Evolutionary conservation across 345 rosid genomes (phyloP).

Genomic region (Euphorbia peplus): DNA sequence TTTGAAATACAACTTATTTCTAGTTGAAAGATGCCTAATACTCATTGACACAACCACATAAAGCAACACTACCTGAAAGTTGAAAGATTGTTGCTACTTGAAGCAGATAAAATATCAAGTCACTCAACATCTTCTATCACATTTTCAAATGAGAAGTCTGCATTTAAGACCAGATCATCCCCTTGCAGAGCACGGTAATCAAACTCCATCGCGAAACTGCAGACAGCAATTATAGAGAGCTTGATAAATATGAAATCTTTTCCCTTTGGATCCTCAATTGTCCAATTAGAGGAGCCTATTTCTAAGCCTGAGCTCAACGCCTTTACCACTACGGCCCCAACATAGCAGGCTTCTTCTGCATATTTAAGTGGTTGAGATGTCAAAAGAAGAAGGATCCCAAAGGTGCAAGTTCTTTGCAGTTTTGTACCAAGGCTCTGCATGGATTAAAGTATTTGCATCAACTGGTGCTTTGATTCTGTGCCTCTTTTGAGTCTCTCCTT

Average conservation of each 20-base stretch:
- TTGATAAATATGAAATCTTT: conserved; percentile 50
- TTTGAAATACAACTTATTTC: not conserved
- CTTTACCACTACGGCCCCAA: conserved; percentile 57
- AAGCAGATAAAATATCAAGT: conserved; percentile 16
- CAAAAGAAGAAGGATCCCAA: conserved; percentile 76
- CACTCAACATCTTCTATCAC: conserved; percentile 33
- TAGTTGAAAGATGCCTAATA: too few species aligned
- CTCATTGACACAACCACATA: too few species aligned
- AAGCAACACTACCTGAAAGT: conserved; percentile 42
- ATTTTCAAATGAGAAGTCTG: conserved; percentile 47
- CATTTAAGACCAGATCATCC: conserved; percentile 55
- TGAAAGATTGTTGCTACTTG: conserved; percentile 24
- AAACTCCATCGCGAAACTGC: conserved; percentile 54
- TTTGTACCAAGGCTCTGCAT: conserved; percentile 82
- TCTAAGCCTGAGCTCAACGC: conserved; percentile 82
- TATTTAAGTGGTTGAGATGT: conserved; percentile 60
- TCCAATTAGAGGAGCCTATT: conserved; percentile 91
- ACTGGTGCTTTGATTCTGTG: conserved; percentile 28
- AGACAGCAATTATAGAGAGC: conserved; percentile 57
- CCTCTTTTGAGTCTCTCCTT: conserved; percentile 36
- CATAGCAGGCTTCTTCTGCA: conserved; percentile 77
- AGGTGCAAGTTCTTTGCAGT: conserved; percentile 62
- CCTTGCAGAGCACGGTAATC: conserved; percentile 51
- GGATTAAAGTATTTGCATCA: conserved; percentile 38
- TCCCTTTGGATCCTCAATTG: conserved; percentile 48